These are phyloP conservation scores for Lipomyces lipofer DNA, from an alignment of 805 yeast species.

Conservation along the genomic window DNA sequence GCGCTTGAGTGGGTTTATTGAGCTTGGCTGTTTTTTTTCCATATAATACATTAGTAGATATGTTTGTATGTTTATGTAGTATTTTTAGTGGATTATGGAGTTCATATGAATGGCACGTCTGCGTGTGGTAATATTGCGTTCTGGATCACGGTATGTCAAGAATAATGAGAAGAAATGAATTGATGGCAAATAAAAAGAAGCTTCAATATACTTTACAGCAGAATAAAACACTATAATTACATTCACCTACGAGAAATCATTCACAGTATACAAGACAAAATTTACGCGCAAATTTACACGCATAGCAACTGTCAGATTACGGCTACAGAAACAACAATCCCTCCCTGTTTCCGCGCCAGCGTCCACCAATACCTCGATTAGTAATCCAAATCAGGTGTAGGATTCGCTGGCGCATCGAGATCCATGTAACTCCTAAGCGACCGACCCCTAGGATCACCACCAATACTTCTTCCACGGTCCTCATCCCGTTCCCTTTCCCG, in stretches of 20 bases:
- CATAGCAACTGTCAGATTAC: no score
- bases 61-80: no score
- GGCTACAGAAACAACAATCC: no score
- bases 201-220: constrained; percentile 1
- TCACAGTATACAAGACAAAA: not conserved
- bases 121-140: no score
- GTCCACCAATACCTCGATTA: not conserved
- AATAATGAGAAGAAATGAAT: not conserved
- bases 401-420: constrained; percentile 14
- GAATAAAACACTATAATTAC: not conserved
- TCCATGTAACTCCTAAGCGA: constrained; percentile 24
- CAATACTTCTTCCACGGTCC: constrained; percentile 8
- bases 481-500: not conserved
- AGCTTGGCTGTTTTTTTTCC: not conserved
- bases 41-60: no score
- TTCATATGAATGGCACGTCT: no score
- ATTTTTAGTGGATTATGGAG: no score
- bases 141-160: not conserved
- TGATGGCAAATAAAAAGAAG: no score
- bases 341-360: no score
- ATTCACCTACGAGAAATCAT: not conserved
- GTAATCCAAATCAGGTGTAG: constrained; percentile 21
- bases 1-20: constrained; percentile 1
- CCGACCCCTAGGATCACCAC: constrained; percentile 20
- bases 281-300: no score